Base-by-base conservation (phyloP, 2,329 filamentous ascomycete species). In the Dothistroma pini region DNA sequence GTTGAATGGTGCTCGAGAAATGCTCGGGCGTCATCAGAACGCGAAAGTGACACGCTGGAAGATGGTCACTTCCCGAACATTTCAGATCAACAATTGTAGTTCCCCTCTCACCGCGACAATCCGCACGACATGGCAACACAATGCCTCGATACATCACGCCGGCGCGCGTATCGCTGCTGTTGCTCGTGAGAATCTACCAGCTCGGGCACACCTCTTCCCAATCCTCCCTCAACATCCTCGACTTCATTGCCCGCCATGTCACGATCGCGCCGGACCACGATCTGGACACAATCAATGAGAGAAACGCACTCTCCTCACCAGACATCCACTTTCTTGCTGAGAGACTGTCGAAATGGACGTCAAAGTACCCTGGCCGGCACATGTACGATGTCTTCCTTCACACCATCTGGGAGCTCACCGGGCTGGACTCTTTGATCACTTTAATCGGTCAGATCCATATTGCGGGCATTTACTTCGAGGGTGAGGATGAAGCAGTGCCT, bases 71-170 rank as follows among this genome's bases (percentile, higher is more conserved):
- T n/a, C 10, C n/a, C n/a, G 48, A 51, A 51, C 25, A 12, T 14
- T 51, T 25, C 48, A 51, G 29, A 51, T 29, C 48, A 25, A 6
- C 22, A 51, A 51, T n/a, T n/a, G 7, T 14, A 51, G 8, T 21
- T 6, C 41, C 5, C 5, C 9, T 44, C 14, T 16, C 31, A 51
- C 48, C 38, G 48, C 52, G 7, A 51, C 44, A 51, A n/a, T 12
- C 31, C 50, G 31, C 35, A 58, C 16, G 38, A 60, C 57, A 51
- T 54, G 44, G 55, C 22, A 19, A 47, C 47, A 48, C 10, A 25
- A 96, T 93, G 88, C 84, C 88, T 69, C 89, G 89, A 60, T 96
- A 89, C 75, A 83, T 97, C 51, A 96, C 90, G n/a, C 90, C 93
- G 12, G 88, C 91, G 68, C 96, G 95, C 74, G 84, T 97, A 67